Conservation (phyloP, 2,329 filamentous ascomycete genomes). For the Fusarium keratoplasticum region DNA sequence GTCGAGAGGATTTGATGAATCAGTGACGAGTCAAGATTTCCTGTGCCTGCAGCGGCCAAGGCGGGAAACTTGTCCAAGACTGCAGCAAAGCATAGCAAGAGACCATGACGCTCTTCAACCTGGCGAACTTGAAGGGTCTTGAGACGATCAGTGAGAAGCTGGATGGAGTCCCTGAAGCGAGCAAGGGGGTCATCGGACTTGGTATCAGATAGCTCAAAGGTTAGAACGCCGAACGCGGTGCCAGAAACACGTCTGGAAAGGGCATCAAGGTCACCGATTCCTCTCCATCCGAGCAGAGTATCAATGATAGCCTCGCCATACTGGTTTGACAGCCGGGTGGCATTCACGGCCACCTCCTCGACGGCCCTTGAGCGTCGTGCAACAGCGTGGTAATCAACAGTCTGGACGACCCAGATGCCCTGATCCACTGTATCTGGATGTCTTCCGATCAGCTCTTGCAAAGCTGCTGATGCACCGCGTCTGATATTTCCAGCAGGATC, state of each 20-base stretch:
- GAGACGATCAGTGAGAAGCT: slow-evolving; percentile 59
- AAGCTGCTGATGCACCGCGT: slow-evolving; percentile 88
- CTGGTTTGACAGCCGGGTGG: slow-evolving; percentile 74
- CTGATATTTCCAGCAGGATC: slow-evolving; percentile 95
- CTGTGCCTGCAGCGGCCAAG: slow-evolving; percentile 33
- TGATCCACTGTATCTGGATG: slow-evolving; percentile 86
- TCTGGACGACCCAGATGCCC: slow-evolving; percentile 88
- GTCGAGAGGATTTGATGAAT: slow-evolving; percentile 45
- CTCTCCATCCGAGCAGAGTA: slow-evolving; percentile 85
- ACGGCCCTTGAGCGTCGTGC: slow-evolving; percentile 88
- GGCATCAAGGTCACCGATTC: slow-evolving; percentile 83
- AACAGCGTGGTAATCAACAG: slow-evolving; percentile 92
- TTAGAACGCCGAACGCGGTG: slow-evolving; percentile 72
- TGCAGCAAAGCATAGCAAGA: slow-evolving; percentile 71
- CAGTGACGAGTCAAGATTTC: slow-evolving; percentile 38
- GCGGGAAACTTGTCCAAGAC: slow-evolving; percentile 62
- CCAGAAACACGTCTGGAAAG: slow-evolving; percentile 79
- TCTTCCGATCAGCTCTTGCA: slow-evolving; percentile 93
- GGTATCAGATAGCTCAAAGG: slow-evolving; percentile 52
- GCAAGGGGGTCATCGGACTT: slow-evolving; percentile 29
- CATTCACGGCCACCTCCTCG: slow-evolving; percentile 77
- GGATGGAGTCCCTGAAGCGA: slow-evolving; percentile 51
- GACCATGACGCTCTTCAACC: slow-evolving; percentile 76
- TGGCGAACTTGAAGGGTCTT: slow-evolving; percentile 63
- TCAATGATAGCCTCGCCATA: slow-evolving; percentile 77